Percentiles rank a stretch among this genome's conserved stretches.
These are phyloP conservation scores for Tilletia indica DNA, from an alignment of 1,284 basidiomycete genomes.

Conservation along the genomic window DNA sequence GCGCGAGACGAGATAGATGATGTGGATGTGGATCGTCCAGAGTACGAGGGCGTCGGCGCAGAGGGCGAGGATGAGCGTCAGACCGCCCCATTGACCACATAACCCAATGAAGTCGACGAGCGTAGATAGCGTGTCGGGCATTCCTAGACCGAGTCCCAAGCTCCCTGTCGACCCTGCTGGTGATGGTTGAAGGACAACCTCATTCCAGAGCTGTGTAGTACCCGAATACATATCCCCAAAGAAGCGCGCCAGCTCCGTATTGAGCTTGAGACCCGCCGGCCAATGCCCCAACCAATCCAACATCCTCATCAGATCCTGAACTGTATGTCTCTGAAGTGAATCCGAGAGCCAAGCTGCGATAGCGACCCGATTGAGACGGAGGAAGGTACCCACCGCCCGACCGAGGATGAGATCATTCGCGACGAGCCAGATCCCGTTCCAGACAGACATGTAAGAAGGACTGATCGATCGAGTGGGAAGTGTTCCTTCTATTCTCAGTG, in stretches of 20 bases:
- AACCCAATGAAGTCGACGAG: slow-evolving; percentile 63
- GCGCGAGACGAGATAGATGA: slow-evolving; percentile 70
- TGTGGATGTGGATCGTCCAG: slow-evolving; percentile 71
- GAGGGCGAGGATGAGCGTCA: slow-evolving; percentile 70
- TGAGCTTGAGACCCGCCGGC: slow-evolving; percentile 94
- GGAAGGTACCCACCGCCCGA: slow-evolving; percentile 63
- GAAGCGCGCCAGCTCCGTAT: slow-evolving; percentile 83
- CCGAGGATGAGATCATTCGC: slow-evolving; percentile 86
- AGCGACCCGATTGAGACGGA: slow-evolving; percentile 27
- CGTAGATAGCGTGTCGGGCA: slow-evolving; percentile 42
- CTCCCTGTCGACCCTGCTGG: slow-evolving; percentile 12
- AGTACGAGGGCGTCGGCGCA: slow-evolving; percentile 68
- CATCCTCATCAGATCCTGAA: slow-evolving; percentile 48
- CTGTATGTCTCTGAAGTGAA: background rate
- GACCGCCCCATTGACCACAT: slow-evolving; percentile 64
- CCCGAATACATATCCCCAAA: slow-evolving; percentile 71
- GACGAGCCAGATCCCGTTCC: slow-evolving; percentile 85
- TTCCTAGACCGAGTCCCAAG: background rate
- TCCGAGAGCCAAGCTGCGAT: background rate
- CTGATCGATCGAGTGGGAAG: slow-evolving; percentile 26
- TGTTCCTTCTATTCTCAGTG: slow-evolving; percentile 21
- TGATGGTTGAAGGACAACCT: slow-evolving; percentile 21
- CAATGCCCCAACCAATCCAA: slow-evolving; percentile 86
- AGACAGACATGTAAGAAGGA: slow-evolving; percentile 65
- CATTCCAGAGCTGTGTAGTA: slow-evolving; percentile 67